These are phyloP conservation scores for Trametes versicolor DNA, from an alignment of 1,284 basidiomycete species.

Conservation along the genomic window DNA sequence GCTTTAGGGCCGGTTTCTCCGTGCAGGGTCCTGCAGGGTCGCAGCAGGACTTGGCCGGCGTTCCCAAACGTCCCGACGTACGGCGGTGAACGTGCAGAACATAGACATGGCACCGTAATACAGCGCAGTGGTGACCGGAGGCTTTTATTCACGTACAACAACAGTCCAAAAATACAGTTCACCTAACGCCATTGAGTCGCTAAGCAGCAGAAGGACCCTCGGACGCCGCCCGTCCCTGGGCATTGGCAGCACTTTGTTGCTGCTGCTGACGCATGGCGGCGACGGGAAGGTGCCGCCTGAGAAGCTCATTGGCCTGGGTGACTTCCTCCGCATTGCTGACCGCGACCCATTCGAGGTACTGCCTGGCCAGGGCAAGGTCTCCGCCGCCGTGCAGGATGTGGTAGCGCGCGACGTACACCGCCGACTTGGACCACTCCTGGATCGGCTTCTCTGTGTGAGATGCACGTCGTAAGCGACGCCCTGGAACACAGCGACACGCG, in stretches of 20 bases:
- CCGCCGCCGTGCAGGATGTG: conserved; percentile 70
- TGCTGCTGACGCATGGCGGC: conserved; percentile 26
- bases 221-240: conserved; percentile 15
- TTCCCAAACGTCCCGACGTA: background rate
- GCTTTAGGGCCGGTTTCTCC: conserved; percentile 51
- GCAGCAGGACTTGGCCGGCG: conserved; percentile 1
- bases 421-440: conserved; percentile 82
- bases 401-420: conserved; percentile 82
- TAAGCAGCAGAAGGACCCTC: conserved; percentile 13
- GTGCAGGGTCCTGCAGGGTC: background rate
- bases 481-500: background rate
- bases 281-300: conserved; percentile 30
- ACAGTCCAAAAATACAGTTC: conserved; percentile 18
- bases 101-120: background rate
- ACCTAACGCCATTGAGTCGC: conserved; percentile 1
- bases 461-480: conserved; percentile 1
- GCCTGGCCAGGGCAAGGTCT: conserved; percentile 67
- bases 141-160: conserved; percentile 9
- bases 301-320: conserved; percentile 65
- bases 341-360: conserved; percentile 78
- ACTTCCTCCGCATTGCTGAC: conserved; percentile 83
- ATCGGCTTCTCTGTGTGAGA: conserved; percentile 64
- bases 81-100: conserved; percentile 6
- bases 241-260: conserved; percentile 11
- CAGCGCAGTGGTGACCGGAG: background rate